Conservation (phyloP, 768 basidiomycete genomes). For the Termitomyces sp. region DNA sequence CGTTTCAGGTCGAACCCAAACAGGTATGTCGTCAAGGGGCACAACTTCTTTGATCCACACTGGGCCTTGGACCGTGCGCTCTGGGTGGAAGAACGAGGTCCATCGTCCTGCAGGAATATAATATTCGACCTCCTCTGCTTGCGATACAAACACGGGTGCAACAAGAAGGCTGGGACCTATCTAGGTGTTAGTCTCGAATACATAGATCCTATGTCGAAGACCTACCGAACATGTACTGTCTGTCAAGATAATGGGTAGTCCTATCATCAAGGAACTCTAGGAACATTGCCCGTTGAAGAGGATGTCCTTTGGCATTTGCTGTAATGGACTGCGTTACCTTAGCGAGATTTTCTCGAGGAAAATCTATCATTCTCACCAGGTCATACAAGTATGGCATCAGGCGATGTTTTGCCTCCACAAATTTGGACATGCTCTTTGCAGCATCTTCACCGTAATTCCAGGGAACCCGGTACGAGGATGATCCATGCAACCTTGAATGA, state of each 20-base stretch:
- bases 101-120: conserved; percentile 56
- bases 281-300: conserved; percentile 62
- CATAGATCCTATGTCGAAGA: background rate
- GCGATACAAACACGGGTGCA: conserved; percentile 54
- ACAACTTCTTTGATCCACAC: conserved; percentile 57
- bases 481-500: conserved; percentile 70
- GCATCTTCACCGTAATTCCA: conserved; percentile 75
- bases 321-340: conserved; percentile 37
- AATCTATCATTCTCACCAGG: conserved; percentile 28
- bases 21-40: conserved; percentile 58
- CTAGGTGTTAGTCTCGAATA: background rate
- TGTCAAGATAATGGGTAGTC: conserved; percentile 54
- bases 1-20: conserved; percentile 57
- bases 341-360: background rate
- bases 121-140: conserved; percentile 49
- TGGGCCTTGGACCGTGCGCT: conserved; percentile 50
- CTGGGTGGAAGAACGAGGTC: conserved; percentile 54
- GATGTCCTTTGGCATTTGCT: conserved; percentile 46
- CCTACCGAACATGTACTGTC: conserved; percentile 47
- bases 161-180: conserved; percentile 53
- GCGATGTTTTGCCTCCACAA: conserved; percentile 59
- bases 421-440: conserved; percentile 53
- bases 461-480: conserved; percentile 68
- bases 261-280: conserved; percentile 55
- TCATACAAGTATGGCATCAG: conserved; percentile 72